Percentiles rank a stretch among this genome's conserved stretches.
phyloP scores from a whole-genome alignment of 257 asterid genomes.

The Lantana camara region DNA sequence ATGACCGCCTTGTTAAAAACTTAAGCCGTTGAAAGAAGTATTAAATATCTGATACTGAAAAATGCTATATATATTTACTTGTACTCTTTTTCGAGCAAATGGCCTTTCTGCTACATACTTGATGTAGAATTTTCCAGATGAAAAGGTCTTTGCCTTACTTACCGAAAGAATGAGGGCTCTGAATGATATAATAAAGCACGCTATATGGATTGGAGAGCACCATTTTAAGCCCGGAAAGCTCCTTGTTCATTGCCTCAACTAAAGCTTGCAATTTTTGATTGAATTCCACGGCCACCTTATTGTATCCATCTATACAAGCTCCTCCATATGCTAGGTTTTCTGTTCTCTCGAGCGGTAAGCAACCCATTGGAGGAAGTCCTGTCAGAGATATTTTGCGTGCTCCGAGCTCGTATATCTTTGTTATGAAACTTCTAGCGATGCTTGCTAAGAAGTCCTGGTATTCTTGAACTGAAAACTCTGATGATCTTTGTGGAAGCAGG shows the following conservation, averaged over 20 bases:
- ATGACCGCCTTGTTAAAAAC: too few species aligned
- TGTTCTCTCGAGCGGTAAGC: constrained; percentile 78
- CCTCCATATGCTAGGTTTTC: constrained; percentile 40
- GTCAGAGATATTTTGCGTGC: constrained; percentile 67
- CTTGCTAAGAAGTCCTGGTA: constrained; percentile 51
- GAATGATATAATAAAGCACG: constrained; percentile 47
- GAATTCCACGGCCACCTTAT: constrained; percentile 58
- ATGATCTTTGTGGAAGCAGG: constrained; percentile 44
- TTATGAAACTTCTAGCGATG: constrained; percentile 54
- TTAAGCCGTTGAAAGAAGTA: neutral
- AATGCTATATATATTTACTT: too few species aligned
- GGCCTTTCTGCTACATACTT: too few species aligned
- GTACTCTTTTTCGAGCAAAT: too few species aligned
- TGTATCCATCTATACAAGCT: constrained; percentile 52
- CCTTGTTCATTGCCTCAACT: constrained; percentile 42
- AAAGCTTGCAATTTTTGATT: constrained; percentile 45
- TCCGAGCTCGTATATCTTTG: constrained; percentile 57
- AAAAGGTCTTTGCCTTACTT: constrained; percentile 16
- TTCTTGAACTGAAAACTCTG: constrained; percentile 46
- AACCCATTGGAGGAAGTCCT: constrained; percentile 86
- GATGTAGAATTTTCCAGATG: neutral
- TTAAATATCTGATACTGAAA: too few species aligned
- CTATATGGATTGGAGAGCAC: constrained; percentile 59
- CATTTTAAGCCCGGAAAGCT: constrained; percentile 56
- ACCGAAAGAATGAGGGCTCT: constrained; percentile 57